Conservation (phyloP, 331 rosid species). For the Dryas integrifolia region DNA sequence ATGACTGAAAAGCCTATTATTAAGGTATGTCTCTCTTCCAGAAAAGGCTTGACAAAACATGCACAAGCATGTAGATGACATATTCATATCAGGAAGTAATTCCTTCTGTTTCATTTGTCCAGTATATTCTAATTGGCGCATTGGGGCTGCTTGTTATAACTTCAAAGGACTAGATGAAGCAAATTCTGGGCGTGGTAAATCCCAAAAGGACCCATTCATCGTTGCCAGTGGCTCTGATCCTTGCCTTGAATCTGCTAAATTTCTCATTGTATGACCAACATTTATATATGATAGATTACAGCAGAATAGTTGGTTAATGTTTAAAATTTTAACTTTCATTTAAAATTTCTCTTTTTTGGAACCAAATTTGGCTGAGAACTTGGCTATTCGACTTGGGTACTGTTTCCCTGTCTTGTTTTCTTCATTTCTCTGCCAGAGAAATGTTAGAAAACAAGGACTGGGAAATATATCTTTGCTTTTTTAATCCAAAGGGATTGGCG, state of each 20-base stretch:
- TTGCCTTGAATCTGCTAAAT: conserved; percentile 23
- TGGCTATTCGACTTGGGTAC: not conserved
- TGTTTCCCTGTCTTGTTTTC: not conserved
- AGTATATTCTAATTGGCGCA: conserved; percentile 76
- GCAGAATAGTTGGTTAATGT: conserved; percentile 12
- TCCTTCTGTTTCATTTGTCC: conserved; percentile 37
- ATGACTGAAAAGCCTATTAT: conserved; percentile 86
- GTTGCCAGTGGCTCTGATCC: conserved; percentile 13
- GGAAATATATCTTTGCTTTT: no score
- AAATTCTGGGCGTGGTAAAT: conserved; percentile 16
- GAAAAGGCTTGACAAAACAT: not conserved
- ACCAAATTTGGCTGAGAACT: not conserved
- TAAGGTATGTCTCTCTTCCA: conserved; percentile 50
- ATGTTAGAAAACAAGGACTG: no score
- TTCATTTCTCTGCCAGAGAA: no score
- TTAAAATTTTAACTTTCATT: not conserved
- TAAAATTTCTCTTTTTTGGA: not conserved
- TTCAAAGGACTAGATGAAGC: conserved; percentile 56
- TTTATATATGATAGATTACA: conserved; percentile 26
- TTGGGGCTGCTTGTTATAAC: conserved; percentile 82
- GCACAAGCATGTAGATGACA: not conserved
- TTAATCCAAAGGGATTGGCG: no score
- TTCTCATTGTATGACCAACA: conserved; percentile 17
- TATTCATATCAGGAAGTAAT: not conserved
- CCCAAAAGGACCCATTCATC: not conserved